A percentile compares a stretch with the other conserved stretches of the same genome.
Conservation (phyloP, 345 rosid species). For the Populus deltoides region DNA sequence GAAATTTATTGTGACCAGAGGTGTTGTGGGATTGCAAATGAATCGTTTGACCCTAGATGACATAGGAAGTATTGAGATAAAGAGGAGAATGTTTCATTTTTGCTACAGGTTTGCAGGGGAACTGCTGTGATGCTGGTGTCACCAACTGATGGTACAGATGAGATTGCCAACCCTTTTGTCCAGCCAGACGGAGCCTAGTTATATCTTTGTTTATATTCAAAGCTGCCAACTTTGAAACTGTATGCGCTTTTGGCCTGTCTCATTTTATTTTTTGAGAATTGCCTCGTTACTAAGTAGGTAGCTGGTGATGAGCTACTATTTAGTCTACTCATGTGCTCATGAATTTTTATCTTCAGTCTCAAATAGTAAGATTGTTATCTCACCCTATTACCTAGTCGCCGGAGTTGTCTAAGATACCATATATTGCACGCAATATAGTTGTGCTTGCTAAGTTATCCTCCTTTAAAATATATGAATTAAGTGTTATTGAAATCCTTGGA, state of each 20-base stretch:
- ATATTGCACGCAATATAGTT: not conserved
- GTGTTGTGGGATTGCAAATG: not conserved
- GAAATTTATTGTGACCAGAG: not conserved
- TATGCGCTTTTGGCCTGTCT: not conserved
- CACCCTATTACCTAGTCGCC: not conserved
- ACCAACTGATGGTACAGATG: conserved; percentile 96
- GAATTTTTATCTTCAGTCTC: not conserved
- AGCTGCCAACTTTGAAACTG: not conserved
- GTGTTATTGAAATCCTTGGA: not conserved
- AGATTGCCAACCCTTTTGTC: conserved; percentile 90
- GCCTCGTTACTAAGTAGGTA: not conserved
- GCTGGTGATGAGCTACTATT: not conserved
- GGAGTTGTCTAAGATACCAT: not conserved
- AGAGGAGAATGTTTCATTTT: not conserved
- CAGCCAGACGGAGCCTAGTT: conserved; percentile 83
- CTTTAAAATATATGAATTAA: not conserved
- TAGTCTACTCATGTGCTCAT: not conserved
- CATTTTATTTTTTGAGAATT: not conserved
- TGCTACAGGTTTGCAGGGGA: conserved; percentile 84
- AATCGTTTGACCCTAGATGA: not conserved
- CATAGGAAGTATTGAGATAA: not conserved
- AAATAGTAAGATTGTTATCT: conserved; percentile 7
- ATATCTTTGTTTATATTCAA: not conserved
- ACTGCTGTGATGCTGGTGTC: conserved; percentile 99
- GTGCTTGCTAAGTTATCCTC: not conserved